A percentile compares a stretch with the other conserved stretches of the same genome.
Conservation (phyloP, 768 basidiomycete genomes). For the Pleurotus platypus region DNA sequence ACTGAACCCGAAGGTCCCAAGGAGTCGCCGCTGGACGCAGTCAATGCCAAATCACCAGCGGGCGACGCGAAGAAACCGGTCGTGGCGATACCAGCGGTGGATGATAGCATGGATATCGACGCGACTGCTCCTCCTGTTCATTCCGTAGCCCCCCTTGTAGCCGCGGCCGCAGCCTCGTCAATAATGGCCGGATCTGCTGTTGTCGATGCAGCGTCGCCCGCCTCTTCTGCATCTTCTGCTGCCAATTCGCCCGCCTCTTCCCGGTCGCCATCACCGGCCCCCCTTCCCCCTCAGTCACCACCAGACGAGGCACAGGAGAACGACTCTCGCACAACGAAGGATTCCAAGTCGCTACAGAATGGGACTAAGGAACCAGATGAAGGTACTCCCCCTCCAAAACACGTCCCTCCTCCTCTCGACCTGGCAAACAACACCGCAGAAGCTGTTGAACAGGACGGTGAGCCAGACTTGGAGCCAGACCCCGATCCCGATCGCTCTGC, state of each 20-base stretch:
- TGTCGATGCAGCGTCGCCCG: conserved; percentile 32
- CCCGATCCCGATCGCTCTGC: conserved; percentile 25
- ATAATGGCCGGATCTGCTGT: conserved; percentile 44
- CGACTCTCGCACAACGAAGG: conserved; percentile 13
- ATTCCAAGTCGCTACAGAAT: conserved; percentile 1
- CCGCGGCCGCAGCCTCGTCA: conserved; percentile 40
- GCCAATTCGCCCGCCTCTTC: conserved; percentile 32
- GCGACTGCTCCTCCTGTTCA: conserved; percentile 22
- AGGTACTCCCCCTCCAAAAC: neutral
- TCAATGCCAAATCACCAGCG: conserved; percentile 8
- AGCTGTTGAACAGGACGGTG: conserved; percentile 16
- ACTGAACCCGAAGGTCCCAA: conserved; percentile 12
- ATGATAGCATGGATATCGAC: conserved; percentile 28
- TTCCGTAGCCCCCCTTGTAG: conserved; percentile 25
- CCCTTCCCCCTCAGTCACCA: neutral
- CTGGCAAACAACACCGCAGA: conserved; percentile 5
- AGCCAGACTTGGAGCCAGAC: conserved; percentile 15
- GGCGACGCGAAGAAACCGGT: conserved; percentile 15
- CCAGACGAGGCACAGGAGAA: neutral
- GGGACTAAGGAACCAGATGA: neutral
- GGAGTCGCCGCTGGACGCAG: conserved; percentile 11
- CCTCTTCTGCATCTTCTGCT: conserved; percentile 26
- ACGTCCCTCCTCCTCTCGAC: conserved; percentile 10
- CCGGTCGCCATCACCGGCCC: conserved; percentile 23
- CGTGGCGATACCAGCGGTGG: conserved; percentile 18